Conservation (phyloP, 164 flowering plant species). For the Sedum album region DNA sequence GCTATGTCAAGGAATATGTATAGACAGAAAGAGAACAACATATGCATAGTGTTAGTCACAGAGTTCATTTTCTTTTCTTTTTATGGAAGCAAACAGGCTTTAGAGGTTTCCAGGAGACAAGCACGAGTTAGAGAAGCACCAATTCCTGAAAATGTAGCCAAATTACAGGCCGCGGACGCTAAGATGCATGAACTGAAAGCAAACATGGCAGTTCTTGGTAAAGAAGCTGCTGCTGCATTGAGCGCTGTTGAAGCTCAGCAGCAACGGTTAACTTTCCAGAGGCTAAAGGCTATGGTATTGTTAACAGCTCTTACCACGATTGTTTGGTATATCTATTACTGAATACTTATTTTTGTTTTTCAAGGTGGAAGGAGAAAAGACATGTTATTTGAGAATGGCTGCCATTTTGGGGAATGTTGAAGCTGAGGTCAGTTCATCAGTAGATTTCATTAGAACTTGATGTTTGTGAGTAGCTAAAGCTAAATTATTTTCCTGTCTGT, state of each 20-base stretch:
- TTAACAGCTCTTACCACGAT: background rate
- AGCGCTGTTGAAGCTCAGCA: too few species aligned
- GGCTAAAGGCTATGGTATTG: constrained; percentile 82
- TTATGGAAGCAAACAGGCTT: constrained; percentile 45
- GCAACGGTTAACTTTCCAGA: constrained; percentile 82
- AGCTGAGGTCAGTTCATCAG: constrained; percentile 54
- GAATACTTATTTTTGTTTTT: constrained; percentile 9
- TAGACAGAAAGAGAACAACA: background rate
- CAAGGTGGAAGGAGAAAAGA: constrained; percentile 89
- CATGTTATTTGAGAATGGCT: constrained; percentile 70
- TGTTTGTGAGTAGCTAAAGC: background rate
- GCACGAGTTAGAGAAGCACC: constrained; percentile 65
- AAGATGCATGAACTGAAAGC: constrained; percentile 86
- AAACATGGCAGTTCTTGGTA: constrained; percentile 92
- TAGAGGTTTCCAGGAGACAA: constrained; percentile 75
- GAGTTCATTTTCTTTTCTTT: background rate
- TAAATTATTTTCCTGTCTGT: too few species aligned
- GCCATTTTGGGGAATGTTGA: constrained; percentile 72
- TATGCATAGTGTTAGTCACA: background rate
- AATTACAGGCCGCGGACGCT: constrained; percentile 75
- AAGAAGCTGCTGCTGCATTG: constrained; percentile 92
- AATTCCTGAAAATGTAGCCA: constrained; percentile 61
- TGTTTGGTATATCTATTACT: background rate
- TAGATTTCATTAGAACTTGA: background rate
- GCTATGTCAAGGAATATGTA: background rate